Evolutionary conservation across 192 early-diverging fungal species (phyloP), one percentile per base, ranked within the genome.

Genomic region (Nowakowskiella sp.): DNA sequence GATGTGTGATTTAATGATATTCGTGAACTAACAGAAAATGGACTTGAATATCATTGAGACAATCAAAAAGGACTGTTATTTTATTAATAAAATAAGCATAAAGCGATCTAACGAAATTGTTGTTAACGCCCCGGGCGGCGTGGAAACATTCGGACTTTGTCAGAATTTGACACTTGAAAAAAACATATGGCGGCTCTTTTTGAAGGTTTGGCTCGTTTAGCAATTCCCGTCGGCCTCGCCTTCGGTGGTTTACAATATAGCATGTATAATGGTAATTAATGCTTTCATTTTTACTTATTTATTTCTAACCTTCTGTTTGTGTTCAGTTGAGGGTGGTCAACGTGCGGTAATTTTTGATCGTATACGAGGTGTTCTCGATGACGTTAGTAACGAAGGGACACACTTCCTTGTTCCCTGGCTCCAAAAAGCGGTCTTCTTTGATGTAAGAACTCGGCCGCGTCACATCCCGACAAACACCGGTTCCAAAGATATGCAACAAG

Each of bases 401-500:
- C 95, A 99, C 68, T 95, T 99, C 62, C 78, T 97, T 52, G 66
- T 99, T 22, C 95, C 95, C n/a, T 95, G 91, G 90, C 75, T 94
- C 44, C 95, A 99, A 70, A 77, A 83, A 21, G 85, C 93, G 2
- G 78, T 94, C 34, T 61, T 84, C 44, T 93, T 83, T 51, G 95
- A 99, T 65, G 88, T 94, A 39, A 91, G 95, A 49, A 94, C 87
- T 44, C 84, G 85, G 58, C 95, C 95, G 42, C 85, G 95, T 58
- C 87, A 95, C 73, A 99, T 99, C 65, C 89, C 90, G 31, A 97
- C 95, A 56, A 95, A 90, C 0, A 99, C 95, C n/a, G 95, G 93
- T 44, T 97, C 93, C 44, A 94, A 92, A 77, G 95, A 99, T 67
- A 95, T 99, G 95, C 95, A 99, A 62, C 92, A 89, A 86, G 88